These are phyloP conservation scores for Diaporthe velutina DNA, from an alignment of 2,329 filamentous ascomycete species.

Conservation along the genomic window DNA sequence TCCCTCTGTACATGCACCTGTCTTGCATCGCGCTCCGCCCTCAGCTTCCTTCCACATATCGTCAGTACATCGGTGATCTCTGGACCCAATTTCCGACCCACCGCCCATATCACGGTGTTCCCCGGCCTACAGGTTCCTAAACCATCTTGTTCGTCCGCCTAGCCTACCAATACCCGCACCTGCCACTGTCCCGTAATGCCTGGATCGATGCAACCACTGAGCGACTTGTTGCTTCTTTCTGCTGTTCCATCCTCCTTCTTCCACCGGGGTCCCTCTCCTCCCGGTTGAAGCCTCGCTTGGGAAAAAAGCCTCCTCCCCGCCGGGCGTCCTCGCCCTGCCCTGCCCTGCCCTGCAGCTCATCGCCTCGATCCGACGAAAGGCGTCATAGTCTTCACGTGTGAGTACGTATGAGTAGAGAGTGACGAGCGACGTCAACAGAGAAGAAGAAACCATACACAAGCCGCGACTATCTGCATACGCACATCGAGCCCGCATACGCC, in stretches of 20 bases:
- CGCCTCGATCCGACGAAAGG: conserved; percentile 13
- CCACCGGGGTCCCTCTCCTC: background rate
- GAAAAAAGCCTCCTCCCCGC: background rate
- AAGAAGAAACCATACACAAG: background rate
- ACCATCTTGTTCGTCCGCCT: conserved; percentile 24
- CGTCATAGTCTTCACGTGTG: conserved; percentile 3
- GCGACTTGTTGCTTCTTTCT: background rate
- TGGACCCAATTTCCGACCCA: conserved; percentile 22
- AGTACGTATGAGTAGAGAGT: background rate
- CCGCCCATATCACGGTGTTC: conserved; percentile 1
- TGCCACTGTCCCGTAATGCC: background rate
- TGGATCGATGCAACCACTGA: conserved; percentile 16
- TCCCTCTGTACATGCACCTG: background rate
- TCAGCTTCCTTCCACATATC: conserved; percentile 17
- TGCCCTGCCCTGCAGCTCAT: conserved; percentile 1
- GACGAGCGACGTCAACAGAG: conserved; percentile 2
- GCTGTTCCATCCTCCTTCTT: conserved; percentile 15
- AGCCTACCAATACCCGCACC: conserved; percentile 14
- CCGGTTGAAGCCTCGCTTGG: background rate
- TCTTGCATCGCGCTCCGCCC: conserved; percentile 3
- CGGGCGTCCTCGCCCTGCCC: background rate
- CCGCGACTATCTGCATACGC: conserved; percentile 6
- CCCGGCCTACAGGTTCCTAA: conserved; percentile 13
- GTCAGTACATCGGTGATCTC: conserved; percentile 4
- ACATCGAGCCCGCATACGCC: conserved; percentile 2